phyloP scores from a whole-genome alignment of 345 rosid species.

The Turritis glabra region DNA sequence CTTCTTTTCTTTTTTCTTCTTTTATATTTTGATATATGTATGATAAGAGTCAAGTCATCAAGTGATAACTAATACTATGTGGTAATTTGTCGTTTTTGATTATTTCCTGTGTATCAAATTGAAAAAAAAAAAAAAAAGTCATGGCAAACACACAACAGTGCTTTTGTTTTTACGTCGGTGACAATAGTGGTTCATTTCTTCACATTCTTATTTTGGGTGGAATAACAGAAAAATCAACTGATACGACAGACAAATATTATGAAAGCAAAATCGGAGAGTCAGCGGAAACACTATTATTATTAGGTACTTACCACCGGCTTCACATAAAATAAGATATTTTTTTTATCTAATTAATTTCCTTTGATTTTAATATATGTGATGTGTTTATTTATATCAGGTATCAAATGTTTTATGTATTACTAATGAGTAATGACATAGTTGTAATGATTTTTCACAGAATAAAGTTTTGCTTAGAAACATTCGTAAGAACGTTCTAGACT shows the following conservation, averaged over 20 bases:
- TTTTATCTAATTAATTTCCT: too few relatives aligned
- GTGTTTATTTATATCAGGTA: too few relatives aligned
- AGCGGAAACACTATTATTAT: background rate
- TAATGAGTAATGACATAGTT: background rate
- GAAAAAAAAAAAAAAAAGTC: background rate
- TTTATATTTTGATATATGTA: background rate
- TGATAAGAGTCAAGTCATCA: too few relatives aligned
- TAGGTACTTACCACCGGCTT: background rate
- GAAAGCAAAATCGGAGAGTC: background rate
- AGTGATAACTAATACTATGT: background rate
- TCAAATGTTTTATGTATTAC: background rate
- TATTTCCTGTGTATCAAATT: background rate
- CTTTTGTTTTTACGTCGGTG: conserved; percentile 18
- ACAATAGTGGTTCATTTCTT: conserved; percentile 9
- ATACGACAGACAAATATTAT: conserved; percentile 3
- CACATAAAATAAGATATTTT: background rate
- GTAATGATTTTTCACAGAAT: background rate
- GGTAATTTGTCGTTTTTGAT: background rate
- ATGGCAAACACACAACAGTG: too few relatives aligned
- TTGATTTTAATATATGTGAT: too few relatives aligned
- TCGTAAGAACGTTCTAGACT: background rate
- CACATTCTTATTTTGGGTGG: conserved; percentile 4
- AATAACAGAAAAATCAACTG: background rate
- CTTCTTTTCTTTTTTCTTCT: too few relatives aligned
- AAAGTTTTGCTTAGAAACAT: background rate